These are phyloP conservation scores for Xylariaceae sp. DNA, from an alignment of 2,329 filamentous ascomycete genomes.

Conservation along the genomic window DNA sequence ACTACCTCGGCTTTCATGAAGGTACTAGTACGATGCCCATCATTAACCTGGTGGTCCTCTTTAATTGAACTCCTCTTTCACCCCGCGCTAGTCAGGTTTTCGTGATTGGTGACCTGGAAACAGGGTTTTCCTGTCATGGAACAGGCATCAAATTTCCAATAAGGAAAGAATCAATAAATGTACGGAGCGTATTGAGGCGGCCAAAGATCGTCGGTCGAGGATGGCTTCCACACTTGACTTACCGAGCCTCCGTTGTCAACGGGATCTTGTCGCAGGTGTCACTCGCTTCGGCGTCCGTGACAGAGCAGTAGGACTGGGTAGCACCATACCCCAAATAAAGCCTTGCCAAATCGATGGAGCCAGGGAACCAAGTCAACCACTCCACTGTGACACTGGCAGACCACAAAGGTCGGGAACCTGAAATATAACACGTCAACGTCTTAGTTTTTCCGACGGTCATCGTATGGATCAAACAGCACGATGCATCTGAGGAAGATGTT, in stretches of 20 bases:
- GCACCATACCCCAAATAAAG: too few species aligned
- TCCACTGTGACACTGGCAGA: too few species aligned
- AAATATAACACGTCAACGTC: not conserved
- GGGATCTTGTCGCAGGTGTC: not conserved
- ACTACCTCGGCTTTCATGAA: not conserved
- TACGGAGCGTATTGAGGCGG: constrained; percentile 10
- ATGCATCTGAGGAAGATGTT: too few species aligned
- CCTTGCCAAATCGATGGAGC: too few species aligned
- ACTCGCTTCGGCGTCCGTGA: not conserved
- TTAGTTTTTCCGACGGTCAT: not conserved
- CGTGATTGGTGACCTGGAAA: constrained; percentile 9
- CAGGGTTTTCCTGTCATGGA: constrained; percentile 8
- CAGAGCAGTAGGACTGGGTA: not conserved
- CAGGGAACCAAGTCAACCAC: too few species aligned
- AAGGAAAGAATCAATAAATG: constrained; percentile 10
- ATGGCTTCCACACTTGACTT: constrained; percentile 5
- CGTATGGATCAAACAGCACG: too few species aligned
- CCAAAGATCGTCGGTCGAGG: constrained; percentile 10
- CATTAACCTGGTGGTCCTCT: constrained; percentile 1
- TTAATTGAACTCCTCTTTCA: constrained; percentile 5
- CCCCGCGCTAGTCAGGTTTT: constrained; percentile 6
- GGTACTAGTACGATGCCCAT: not conserved
- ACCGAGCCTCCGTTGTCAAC: not conserved
- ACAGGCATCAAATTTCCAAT: constrained; percentile 6
- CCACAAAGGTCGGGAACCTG: not conserved